A percentile compares a stretch with the other conserved stretches of the same genome.
Evolutionary conservation across 1,284 basidiomycete species (phyloP).

Genomic region (Sanguinoderma infundibulare): DNA sequence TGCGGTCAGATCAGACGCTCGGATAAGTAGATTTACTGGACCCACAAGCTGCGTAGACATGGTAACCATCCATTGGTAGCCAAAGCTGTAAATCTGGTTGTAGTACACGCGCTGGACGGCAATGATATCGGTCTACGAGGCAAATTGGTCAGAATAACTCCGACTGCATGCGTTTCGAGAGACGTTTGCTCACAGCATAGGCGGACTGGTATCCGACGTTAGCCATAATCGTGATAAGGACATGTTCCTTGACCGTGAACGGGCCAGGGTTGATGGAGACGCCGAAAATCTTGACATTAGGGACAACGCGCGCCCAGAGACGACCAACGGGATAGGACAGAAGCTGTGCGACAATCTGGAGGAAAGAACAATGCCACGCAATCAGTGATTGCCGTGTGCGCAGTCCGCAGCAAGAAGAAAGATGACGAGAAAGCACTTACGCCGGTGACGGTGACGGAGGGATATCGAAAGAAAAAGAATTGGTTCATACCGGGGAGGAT

Average conservation of each 20-base stretch:
- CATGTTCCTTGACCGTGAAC: constrained; percentile 57
- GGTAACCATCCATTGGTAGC: constrained; percentile 78
- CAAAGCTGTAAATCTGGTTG: constrained; percentile 65
- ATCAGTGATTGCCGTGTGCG: no score
- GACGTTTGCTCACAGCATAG: constrained; percentile 36
- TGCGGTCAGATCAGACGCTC: constrained; percentile 49
- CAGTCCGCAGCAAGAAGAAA: no score
- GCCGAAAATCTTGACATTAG: constrained; percentile 60
- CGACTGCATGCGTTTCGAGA: no score
- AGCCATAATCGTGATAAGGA: constrained; percentile 70
- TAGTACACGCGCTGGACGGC: constrained; percentile 80
- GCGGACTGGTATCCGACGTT: constrained; percentile 48
- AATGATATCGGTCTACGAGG: constrained; percentile 69
- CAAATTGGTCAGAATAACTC: not conserved
- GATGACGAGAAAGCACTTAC: constrained; percentile 34
- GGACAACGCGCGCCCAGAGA: constrained; percentile 56
- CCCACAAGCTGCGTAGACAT: constrained; percentile 78
- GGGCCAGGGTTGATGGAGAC: constrained; percentile 65
- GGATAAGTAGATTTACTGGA: constrained; percentile 27
- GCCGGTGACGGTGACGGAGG: constrained; percentile 50
- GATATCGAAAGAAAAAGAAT: constrained; percentile 73
- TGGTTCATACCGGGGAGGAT: constrained; percentile 66
- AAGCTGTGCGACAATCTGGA: constrained; percentile 59
- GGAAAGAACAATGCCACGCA: no score
- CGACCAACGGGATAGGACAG: constrained; percentile 65